These are phyloP conservation scores for Neurospora sp. DNA, from an alignment of 495 filamentous ascomycete genomes.

Conservation along the genomic window DNA sequence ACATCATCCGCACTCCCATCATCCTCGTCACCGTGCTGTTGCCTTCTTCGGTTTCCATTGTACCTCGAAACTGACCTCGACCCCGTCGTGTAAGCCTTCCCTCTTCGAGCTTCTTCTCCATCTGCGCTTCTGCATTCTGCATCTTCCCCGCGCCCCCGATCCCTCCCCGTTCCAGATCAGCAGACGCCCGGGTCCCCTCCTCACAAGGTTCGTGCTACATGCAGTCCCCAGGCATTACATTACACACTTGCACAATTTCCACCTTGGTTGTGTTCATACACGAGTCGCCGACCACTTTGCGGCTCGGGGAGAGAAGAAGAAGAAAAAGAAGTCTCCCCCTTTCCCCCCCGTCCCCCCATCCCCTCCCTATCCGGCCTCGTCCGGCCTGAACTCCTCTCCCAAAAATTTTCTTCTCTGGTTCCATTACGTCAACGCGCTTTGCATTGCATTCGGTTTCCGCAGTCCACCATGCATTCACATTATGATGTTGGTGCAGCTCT, in stretches of 20 bases:
- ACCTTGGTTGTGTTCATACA: neutral
- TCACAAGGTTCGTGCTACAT: neutral
- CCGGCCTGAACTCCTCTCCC: neutral
- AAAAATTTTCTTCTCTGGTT: neutral
- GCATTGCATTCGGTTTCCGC: neutral
- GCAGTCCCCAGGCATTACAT: neutral
- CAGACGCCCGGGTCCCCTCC: neutral
- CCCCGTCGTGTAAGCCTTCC: neutral
- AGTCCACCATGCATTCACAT: neutral
- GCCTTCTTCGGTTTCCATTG: neutral
- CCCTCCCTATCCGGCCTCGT: neutral
- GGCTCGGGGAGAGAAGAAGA: neutral
- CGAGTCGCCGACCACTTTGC: neutral
- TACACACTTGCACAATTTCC: neutral
- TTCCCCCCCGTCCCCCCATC: neutral
- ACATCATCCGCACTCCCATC: neutral
- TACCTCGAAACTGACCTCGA: neutral
- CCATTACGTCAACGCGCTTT: neutral
- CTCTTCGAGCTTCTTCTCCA: neutral
- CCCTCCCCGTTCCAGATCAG: neutral
- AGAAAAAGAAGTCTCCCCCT: neutral
- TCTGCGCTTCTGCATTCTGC: neutral
- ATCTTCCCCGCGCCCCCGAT: neutral
- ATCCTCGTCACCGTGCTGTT: neutral
- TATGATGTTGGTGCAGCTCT: conserved; percentile 2